phyloP scores from a whole-genome alignment of 805 yeast genomes.

The Soucietia sequanensis region DNA sequence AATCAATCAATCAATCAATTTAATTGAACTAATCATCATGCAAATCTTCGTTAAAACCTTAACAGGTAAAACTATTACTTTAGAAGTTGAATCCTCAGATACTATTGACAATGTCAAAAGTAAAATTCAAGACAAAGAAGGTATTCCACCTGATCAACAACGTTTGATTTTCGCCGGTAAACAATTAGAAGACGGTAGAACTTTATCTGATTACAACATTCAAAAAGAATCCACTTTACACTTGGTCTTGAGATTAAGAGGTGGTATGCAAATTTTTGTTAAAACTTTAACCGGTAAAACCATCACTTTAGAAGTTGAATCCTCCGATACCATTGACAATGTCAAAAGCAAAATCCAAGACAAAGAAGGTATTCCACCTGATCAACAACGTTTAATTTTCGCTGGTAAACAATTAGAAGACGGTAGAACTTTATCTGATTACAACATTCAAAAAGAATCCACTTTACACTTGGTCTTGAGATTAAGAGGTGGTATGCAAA shows the following conservation, averaged over 20 bases:
- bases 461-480: conserved; percentile 94
- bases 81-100: conserved; percentile 44
- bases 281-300: conserved; percentile 64
- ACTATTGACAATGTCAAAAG: conserved; percentile 45
- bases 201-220: conserved; percentile 39
- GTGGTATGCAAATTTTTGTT: conserved; percentile 63
- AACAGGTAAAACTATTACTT: conserved; percentile 30
- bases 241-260: conserved; percentile 37
- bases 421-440: conserved; percentile 94
- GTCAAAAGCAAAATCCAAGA: conserved; percentile 97
- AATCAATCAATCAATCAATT: conserved; percentile 2
- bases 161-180: conserved; percentile 48
- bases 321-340: conserved; percentile 95
- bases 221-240: conserved; percentile 44
- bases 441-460: conserved; percentile 98
- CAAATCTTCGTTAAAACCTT: conserved; percentile 31
- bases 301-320: conserved; percentile 91
- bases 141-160: conserved; percentile 46
- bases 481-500: conserved; percentile 88
- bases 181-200: conserved; percentile 43
- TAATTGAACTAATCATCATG: conserved; percentile 11
- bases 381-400: conserved; percentile 94
- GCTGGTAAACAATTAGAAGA: conserved; percentile 98
- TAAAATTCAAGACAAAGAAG: conserved; percentile 44
- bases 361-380: conserved; percentile 97